A percentile compares a stretch with the other conserved stretches of the same genome.
phyloP scores from a whole-genome alignment of 345 rosid genomes.

The Geranium rotundifolium region DNA sequence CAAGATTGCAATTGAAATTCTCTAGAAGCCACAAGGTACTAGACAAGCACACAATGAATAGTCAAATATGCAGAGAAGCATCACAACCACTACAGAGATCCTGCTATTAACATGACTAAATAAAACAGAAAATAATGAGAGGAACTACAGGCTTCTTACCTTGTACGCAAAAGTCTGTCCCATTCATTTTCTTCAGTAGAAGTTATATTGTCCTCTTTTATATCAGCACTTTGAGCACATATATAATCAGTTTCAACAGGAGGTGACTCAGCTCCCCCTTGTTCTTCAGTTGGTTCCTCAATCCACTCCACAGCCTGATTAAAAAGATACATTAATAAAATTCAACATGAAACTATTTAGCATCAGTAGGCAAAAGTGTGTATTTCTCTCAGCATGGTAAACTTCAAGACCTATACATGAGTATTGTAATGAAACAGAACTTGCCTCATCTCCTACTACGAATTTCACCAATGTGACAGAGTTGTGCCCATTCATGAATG shows the following conservation, averaged over 20 bases:
- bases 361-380: too few species aligned
- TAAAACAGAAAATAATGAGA: constrained; percentile 1
- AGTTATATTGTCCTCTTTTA: constrained; percentile 52
- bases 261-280: constrained; percentile 66
- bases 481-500: too few species aligned
- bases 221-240: constrained; percentile 46
- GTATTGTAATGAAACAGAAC: too few species aligned
- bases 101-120: neutral
- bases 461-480: too few species aligned
- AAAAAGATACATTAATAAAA: constrained; percentile 4
- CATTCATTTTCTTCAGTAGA: constrained; percentile 87
- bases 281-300: constrained; percentile 83
- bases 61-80: too few species aligned
- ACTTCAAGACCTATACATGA: too few species aligned
- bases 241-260: constrained; percentile 43
- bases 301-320: constrained; percentile 87
- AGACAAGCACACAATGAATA: neutral
- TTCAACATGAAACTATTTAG: neutral
- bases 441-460: too few species aligned
- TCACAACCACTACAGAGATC: too few species aligned
- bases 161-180: constrained; percentile 93
- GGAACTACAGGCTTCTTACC: constrained; percentile 30
- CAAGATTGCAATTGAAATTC: too few species aligned
- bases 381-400: too few species aligned
- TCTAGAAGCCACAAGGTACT: neutral